These are phyloP conservation scores for Escallonia rubra DNA, from an alignment of 129 eudicot genomes.

Conservation along the genomic window DNA sequence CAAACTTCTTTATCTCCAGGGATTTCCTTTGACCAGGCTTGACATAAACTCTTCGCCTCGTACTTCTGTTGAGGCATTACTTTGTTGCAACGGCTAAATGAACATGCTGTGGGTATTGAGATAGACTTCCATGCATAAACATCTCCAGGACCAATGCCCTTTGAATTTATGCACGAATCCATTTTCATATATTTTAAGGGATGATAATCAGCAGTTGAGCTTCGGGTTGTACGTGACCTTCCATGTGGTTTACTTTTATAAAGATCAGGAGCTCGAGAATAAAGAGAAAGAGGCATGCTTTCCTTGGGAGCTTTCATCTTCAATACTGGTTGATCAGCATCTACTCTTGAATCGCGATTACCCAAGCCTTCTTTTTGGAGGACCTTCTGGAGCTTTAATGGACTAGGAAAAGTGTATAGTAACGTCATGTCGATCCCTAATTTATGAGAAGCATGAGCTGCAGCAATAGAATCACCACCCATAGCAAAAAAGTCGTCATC, in stretches of 20 bases:
- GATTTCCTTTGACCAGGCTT: constrained; percentile 19
- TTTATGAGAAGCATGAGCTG: constrained; percentile 72
- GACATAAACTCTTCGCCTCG: constrained; percentile 26
- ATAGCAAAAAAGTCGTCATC: constrained; percentile 68
- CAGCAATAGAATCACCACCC: constrained; percentile 87
- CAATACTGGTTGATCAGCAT: constrained; percentile 13
- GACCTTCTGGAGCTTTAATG: constrained; percentile 54
- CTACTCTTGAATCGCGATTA: constrained; percentile 6
- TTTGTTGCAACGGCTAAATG: constrained; percentile 70
- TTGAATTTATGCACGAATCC: constrained; percentile 28
- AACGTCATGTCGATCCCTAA: constrained; percentile 82
- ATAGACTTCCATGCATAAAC: constrained; percentile 27
- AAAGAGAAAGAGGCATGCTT: constrained; percentile 13
- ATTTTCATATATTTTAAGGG: constrained; percentile 34
- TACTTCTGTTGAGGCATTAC: constrained; percentile 26
- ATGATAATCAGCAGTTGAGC: constrained; percentile 20
- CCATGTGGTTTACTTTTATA: constrained; percentile 20
- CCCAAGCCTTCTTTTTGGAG: constrained; percentile 30
- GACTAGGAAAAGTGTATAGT: constrained; percentile 64
- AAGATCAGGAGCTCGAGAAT: constrained; percentile 5
- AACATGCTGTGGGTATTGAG: constrained; percentile 24
- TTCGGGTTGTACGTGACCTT: constrained; percentile 17
- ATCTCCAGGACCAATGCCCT: constrained; percentile 9
- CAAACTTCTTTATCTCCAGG: constrained; percentile 31
- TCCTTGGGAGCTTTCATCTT: constrained; percentile 20